Conservation (phyloP, 163 green algal genomes). For the Coccomyxa subellipsoidea region DNA sequence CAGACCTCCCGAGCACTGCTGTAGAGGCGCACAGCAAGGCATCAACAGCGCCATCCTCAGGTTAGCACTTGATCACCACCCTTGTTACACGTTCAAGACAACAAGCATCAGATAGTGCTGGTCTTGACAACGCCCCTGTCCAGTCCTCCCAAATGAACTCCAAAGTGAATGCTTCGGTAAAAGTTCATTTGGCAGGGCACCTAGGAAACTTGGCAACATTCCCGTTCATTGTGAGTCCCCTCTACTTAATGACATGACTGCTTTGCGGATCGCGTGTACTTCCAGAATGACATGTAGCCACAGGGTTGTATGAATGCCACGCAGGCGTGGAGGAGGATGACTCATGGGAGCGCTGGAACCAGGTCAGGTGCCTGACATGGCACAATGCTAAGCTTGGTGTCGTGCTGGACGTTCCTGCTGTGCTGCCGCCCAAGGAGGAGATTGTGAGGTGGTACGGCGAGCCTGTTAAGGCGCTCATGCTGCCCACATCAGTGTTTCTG, state of each 20-base stretch:
- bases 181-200: too few species aligned
- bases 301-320: background rate
- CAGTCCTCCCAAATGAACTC: too few species aligned
- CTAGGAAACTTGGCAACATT: too few species aligned
- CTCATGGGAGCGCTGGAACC: constrained; percentile 75
- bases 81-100: too few species aligned
- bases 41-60: background rate
- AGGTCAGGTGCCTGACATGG: constrained; percentile 1
- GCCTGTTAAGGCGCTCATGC: constrained; percentile 75
- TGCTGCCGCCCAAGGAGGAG: constrained; percentile 28
- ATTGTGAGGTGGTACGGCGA: constrained; percentile 82
- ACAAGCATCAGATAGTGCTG: too few species aligned
- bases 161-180: too few species aligned
- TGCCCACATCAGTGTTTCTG: constrained; percentile 72
- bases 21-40: background rate
- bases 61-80: background rate
- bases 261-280: background rate
- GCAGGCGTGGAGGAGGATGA: constrained; percentile 34
- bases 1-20: background rate
- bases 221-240: too few species aligned
- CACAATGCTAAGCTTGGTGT: constrained; percentile 59
- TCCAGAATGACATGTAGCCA: background rate
- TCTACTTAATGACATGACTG: background rate
- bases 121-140: too few species aligned
- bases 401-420: constrained; percentile 55